Base-by-base conservation (phyloP, 148 eudicot species). In the Rhododendron kiyosumense region DNA sequence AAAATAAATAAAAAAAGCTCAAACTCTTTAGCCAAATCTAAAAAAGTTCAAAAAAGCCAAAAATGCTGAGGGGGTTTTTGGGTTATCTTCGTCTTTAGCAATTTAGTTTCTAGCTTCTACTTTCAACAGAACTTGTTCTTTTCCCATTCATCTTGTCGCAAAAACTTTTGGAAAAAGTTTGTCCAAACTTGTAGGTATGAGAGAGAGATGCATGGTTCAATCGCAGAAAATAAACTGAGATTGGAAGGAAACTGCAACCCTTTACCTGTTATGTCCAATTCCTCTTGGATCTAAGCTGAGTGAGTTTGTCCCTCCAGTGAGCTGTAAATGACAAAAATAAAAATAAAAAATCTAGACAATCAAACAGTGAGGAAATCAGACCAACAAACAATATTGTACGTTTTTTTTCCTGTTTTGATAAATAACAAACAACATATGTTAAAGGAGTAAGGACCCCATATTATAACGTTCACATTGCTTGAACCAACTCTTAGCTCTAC, bases 291-390 rank as follows among this genome's bases (percentile, higher is more conserved):
- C 99, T 91, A 26, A 92, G 90, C 89, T 93, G 95, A 38, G 94
- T 94, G 80, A 97, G 96, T 89, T 92, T 91, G 89, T 95, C 95
- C 94, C 98, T 95, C 95, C 94, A 97, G 78, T 91, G 89, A 84
- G 98, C 99, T 97, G 91, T 83, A 88, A 57, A 41, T 86, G 22
- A 36, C 5, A 81, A 81, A 52, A 32, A 32, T 1, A 24, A 81
- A 52, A 24, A 17, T 26, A 71, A 5, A 59, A 59, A 59, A 59
- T 20, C 26, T 22, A 7, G 43, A 71, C 6, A 83, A 6, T 9
- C 4, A 28, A 22, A 61, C 74, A 59, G 24, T 8, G 18, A 74
- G 26, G 71, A 71, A 81, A 81, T 38, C 18, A 71, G 8, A 22
- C 10, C 77, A 83, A 65, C 30, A 11, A 10, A 78, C 2, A 46